phyloP scores from a whole-genome alignment of 2,329 filamentous ascomycete species.

The Tolypocladium ophioglossoides region DNA sequence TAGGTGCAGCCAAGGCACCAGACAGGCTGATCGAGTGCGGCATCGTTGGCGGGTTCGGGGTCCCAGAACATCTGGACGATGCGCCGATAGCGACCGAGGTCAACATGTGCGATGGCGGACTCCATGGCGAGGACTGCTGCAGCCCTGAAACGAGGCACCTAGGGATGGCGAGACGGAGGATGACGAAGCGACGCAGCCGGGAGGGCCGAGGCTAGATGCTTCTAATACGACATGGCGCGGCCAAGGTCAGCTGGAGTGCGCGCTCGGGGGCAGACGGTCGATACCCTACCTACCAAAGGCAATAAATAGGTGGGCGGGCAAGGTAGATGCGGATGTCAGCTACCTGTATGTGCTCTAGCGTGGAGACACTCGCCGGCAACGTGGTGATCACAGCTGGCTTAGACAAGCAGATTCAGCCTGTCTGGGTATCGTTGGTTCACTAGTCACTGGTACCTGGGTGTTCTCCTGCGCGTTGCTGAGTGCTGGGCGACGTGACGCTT shows the following conservation, averaged over 20 bases:
- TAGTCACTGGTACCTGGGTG: not conserved
- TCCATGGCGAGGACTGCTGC: slow-evolving; percentile 16
- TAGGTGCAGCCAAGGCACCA: slow-evolving; percentile 67
- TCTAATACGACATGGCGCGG: no score
- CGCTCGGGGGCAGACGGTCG: not conserved
- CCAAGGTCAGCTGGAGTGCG: not conserved
- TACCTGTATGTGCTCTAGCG: not conserved
- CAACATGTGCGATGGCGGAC: slow-evolving; percentile 43
- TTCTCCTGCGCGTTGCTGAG: not conserved
- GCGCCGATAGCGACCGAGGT: slow-evolving; percentile 66
- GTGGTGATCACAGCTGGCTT: not conserved
- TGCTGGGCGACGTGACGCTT: not conserved
- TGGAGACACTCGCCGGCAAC: not conserved
- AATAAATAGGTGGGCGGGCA: not conserved
- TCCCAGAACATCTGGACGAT: slow-evolving; percentile 92
- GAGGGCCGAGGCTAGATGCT: not conserved
- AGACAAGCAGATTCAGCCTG: not conserved
- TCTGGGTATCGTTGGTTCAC: not conserved
- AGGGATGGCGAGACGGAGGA: not conserved
- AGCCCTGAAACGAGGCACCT: not conserved
- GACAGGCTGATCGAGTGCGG: slow-evolving; percentile 54
- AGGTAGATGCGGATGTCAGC: not conserved
- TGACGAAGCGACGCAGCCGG: not conserved
- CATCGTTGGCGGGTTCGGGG: slow-evolving; percentile 74
- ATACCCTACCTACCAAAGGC: not conserved